Percentiles rank a stretch among this genome's conserved stretches.
phyloP scores from a whole-genome alignment of 768 basidiomycete genomes.

The Russula emetica region DNA sequence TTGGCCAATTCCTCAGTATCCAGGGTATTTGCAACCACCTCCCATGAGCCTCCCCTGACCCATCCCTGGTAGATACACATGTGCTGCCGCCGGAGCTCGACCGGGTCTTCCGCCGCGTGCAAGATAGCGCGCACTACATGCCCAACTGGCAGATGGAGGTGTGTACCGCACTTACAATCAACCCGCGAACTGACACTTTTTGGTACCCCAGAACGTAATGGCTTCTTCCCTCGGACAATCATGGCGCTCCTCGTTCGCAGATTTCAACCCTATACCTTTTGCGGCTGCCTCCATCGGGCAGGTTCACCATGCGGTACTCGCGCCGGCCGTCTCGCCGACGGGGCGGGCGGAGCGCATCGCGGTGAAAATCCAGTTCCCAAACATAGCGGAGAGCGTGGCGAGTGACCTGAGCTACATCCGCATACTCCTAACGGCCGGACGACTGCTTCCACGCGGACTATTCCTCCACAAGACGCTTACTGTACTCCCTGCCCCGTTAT shows the following conservation, averaged over 20 bases:
- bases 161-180: constrained; percentile 17
- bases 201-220: constrained; percentile 58
- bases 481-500: constrained; percentile 34
- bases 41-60: not conserved
- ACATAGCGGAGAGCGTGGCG: constrained; percentile 78
- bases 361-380: constrained; percentile 93
- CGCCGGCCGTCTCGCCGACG: constrained; percentile 49
- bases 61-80: constrained; percentile 64
- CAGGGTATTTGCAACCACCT: constrained; percentile 52
- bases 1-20: constrained; percentile 97
- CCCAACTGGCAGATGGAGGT: constrained; percentile 98
- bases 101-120: constrained; percentile 82
- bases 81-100: constrained; percentile 84
- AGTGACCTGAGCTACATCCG: constrained; percentile 86
- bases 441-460: constrained; percentile 79
- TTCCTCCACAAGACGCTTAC: constrained; percentile 86
- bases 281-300: constrained; percentile 98
- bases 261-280: constrained; percentile 83
- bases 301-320: constrained; percentile 74
- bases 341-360: constrained; percentile 57
- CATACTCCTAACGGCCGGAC: constrained; percentile 73
- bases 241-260: constrained; percentile 67
- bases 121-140: constrained; percentile 98
- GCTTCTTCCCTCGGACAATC: constrained; percentile 62
- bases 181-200: not conserved